A percentile compares a stretch with the other conserved stretches of the same genome.
These are phyloP conservation scores for Cucurbita pepo DNA, from an alignment of 306 rosid species.

Conservation along the genomic window DNA sequence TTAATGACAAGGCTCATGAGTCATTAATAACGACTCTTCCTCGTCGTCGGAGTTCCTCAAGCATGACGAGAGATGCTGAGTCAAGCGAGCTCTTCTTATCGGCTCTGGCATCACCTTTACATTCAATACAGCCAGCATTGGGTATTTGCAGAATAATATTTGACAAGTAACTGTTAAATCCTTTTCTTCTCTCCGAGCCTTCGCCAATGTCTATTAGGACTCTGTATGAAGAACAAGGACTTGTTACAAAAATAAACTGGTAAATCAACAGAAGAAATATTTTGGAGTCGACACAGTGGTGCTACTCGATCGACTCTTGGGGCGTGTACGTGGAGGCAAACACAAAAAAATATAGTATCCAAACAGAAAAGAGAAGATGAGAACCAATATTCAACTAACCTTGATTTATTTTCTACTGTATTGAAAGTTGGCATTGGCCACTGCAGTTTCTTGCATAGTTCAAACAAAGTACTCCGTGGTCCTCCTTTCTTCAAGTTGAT, in stretches of 20 bases:
- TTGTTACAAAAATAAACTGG: background rate
- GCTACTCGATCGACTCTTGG: background rate
- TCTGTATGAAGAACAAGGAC: constrained; percentile 12
- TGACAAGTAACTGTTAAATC: constrained; percentile 45
- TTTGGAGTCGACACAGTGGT: background rate
- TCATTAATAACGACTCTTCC: constrained; percentile 39
- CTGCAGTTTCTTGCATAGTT: constrained; percentile 52
- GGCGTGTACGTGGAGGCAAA: background rate
- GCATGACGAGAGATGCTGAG: constrained; percentile 56
- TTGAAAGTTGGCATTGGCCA: constrained; percentile 67
- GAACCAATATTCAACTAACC: constrained; percentile 22
- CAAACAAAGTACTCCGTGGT: constrained; percentile 47
- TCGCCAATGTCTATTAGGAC: constrained; percentile 28
- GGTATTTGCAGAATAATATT: constrained; percentile 55
- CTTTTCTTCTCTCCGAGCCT: constrained; percentile 28
- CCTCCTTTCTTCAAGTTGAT: constrained; percentile 76
- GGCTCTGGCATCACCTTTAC: constrained; percentile 58
- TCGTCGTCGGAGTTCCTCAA: constrained; percentile 38
- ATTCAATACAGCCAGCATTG: constrained; percentile 29
- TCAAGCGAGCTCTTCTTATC: constrained; percentile 77
- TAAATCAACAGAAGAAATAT: background rate
- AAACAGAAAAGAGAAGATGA: background rate
- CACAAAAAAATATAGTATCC: background rate
- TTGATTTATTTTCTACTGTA: constrained; percentile 42
- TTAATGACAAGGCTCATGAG: constrained; percentile 1